Evolutionary conservation across 2,329 filamentous ascomycete species (phyloP), one percentile per base, ranked within the genome.

Genomic region (Pseudogymnoascus sp.): DNA sequence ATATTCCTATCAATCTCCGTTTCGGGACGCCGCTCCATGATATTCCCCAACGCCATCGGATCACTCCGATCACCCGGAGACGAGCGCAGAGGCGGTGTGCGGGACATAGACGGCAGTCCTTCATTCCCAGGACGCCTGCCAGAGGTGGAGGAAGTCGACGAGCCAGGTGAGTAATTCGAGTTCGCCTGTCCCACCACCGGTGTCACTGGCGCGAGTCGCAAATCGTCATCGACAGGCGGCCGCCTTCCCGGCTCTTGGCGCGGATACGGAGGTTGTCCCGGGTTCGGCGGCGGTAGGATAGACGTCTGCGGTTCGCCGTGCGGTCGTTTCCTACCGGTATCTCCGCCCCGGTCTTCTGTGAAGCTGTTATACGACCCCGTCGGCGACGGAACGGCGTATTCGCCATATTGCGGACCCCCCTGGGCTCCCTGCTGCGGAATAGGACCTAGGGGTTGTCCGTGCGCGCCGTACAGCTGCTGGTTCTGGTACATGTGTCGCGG

Each of bases 401-500:
- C 73, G 21, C 65, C 64, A 64, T 74, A 73, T 63, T 36, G 47
- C 8, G 45, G 51, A 1, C 64, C 63, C 31, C 64, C 63, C 31
- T 63, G 64, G 65, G 62, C 45, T 69, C 66, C 23, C 64, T 69
- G 67, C 29, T 67, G 64, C 31, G 70, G 59, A 62, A 69, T 45
- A 51, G 73, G 68, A 5, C 67, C 68, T 10, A 77, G 67, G 16
- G 74, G 76, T 63, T 77, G 74, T 16, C 76, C 76, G 65, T 77
- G 74, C 14, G 75, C 73, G 57, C 75, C 76, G 68, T 71, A 77
- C 2, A 77, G 68, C 59, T 73, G 71, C 40, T 68, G 71, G 29
- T 57, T 57, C 29, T 29, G 23, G 66, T 59, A 64, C 64, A 71
- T 71, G 29, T 69, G 69, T 40, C 70, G 68, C 29, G 70, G 68